These are phyloP conservation scores for Populus nigra DNA, from an alignment of 345 rosid genomes.

Conservation along the genomic window DNA sequence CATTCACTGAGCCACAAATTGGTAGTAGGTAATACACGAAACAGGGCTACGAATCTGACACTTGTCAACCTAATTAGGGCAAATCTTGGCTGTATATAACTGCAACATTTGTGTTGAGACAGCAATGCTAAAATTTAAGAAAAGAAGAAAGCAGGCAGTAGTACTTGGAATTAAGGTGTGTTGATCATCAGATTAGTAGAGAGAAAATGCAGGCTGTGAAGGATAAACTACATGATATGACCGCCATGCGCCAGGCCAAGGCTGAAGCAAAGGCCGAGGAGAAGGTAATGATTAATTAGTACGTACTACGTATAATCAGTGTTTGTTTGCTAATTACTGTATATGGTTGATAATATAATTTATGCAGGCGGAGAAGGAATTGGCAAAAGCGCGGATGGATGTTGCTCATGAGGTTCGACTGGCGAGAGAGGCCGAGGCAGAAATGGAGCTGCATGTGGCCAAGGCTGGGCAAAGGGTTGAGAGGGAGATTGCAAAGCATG, in stretches of 20 bases:
- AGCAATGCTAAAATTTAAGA: too few relatives aligned
- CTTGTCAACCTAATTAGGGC: too few relatives aligned
- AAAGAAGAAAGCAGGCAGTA: too few relatives aligned
- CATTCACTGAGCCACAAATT: too few relatives aligned
- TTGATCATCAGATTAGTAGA: not conserved
- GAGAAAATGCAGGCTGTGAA: slow-evolving; percentile 51
- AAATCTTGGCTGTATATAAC: too few relatives aligned
- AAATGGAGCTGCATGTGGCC: slow-evolving; percentile 46
- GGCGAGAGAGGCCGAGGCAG: slow-evolving; percentile 55
- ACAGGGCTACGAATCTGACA: too few relatives aligned
- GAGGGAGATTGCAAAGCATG: slow-evolving; percentile 23
- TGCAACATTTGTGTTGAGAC: too few relatives aligned
- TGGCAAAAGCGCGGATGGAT: slow-evolving; percentile 40
- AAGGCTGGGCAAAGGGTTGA: slow-evolving; percentile 35
- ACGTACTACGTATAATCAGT: too few relatives aligned
- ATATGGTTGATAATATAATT: not conserved
- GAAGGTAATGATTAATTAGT: slow-evolving; percentile 20
- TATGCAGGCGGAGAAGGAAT: slow-evolving; percentile 43
- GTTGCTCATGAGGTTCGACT: slow-evolving; percentile 52
- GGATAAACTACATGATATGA: slow-evolving; percentile 46
- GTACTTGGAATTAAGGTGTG: too few relatives aligned
- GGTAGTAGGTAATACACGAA: too few relatives aligned
- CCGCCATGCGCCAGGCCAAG: slow-evolving; percentile 41
- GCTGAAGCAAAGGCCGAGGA: slow-evolving; percentile 54
- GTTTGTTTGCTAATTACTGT: not conserved